These are phyloP conservation scores for Leishmania mexicana DNA, from an alignment of 208 protist species.

Conservation along the genomic window DNA sequence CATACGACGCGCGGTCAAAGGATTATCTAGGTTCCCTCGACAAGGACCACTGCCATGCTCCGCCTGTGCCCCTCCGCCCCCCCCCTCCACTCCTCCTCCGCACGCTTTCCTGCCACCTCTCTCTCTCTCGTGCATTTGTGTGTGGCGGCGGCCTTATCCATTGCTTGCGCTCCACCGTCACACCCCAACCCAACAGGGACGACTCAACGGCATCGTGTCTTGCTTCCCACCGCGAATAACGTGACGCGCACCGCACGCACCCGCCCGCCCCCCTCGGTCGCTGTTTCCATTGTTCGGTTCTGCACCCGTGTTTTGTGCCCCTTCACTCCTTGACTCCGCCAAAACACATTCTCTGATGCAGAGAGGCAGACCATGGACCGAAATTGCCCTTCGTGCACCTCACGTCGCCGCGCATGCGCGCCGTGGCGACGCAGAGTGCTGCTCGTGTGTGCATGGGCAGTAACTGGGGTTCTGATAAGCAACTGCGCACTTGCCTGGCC, in stretches of 20 bases:
- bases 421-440: background rate
- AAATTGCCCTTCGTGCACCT: background rate
- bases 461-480: background rate
- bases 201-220: background rate
- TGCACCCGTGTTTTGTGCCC: background rate
- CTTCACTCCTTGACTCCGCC: background rate
- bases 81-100: background rate
- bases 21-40: background rate
- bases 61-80: background rate
- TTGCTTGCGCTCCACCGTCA: background rate
- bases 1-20: too few relatives aligned
- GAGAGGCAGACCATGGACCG: background rate
- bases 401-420: constrained; percentile 4
- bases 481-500: constrained; percentile 17
- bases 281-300: background rate
- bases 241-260: background rate
- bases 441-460: constrained; percentile 3
- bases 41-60: background rate
- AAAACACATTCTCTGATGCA: background rate
- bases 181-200: background rate
- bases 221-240: background rate
- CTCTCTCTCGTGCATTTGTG: background rate
- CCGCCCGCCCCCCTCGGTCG: background rate
- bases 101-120: background rate
- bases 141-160: background rate